phyloP scores from a whole-genome alignment of 768 basidiomycete species.

The Suillus paluster region DNA sequence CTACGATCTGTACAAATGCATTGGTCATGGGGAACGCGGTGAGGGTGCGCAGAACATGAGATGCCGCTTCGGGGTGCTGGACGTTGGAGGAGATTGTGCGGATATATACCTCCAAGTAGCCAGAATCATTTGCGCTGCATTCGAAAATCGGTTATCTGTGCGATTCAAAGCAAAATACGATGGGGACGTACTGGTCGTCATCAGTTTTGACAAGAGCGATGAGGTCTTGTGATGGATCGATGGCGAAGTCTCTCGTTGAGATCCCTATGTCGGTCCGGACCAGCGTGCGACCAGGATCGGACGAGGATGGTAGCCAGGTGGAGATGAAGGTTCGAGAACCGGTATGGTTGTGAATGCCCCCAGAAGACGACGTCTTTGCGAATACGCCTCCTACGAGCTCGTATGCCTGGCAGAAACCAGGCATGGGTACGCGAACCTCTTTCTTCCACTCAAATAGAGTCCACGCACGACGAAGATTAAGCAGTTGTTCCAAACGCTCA shows the following conservation, averaged over 20 bases:
- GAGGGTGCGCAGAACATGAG: conserved; percentile 30
- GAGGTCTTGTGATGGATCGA: conserved; percentile 70
- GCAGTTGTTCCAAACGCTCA: conserved; percentile 39
- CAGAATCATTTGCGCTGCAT: conserved; percentile 8
- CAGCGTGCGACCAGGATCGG: conserved; percentile 15
- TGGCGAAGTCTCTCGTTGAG: conserved; percentile 57
- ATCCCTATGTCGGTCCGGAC: conserved; percentile 43
- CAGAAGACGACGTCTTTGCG: conserved; percentile 42
- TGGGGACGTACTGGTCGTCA: conserved; percentile 20
- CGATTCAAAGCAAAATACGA: not conserved
- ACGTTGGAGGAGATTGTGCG: conserved; percentile 48
- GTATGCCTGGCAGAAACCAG: conserved; percentile 52
- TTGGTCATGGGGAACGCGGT: conserved; percentile 27
- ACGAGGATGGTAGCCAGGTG: conserved; percentile 25
- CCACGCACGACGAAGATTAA: conserved; percentile 43
- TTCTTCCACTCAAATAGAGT: conserved; percentile 30
- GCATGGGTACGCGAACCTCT: conserved; percentile 30
- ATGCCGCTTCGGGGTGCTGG: conserved; percentile 46
- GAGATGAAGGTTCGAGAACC: conserved; percentile 31
- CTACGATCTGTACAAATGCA: conserved; percentile 54
- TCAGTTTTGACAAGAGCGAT: conserved; percentile 46
- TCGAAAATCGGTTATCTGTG: not conserved
- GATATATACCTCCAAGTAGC: conserved; percentile 42
- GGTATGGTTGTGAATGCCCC: conserved; percentile 15
- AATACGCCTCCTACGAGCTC: conserved; percentile 66